These are phyloP conservation scores for Cladophialophora yegresii DNA, from an alignment of 2,329 filamentous ascomycete genomes.

Conservation along the genomic window DNA sequence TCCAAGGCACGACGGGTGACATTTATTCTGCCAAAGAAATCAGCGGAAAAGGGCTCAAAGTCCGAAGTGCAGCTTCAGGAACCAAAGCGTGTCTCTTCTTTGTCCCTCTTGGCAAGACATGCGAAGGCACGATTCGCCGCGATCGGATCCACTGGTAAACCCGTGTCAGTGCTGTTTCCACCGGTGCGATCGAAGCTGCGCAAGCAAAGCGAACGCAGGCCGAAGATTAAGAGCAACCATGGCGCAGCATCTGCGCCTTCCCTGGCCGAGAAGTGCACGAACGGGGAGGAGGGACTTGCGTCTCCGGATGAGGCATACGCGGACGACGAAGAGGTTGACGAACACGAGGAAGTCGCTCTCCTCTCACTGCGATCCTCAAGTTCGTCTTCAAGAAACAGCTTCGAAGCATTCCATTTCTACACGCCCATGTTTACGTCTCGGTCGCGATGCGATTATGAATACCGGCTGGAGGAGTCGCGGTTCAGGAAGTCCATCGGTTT, in stretches of 20 bases:
- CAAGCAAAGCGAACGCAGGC: not conserved
- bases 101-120: not conserved
- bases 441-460: not conserved
- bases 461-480: slow-evolving; percentile 10
- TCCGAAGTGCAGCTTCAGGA: not conserved
- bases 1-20: slow-evolving; percentile 1
- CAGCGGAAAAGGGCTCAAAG: not conserved
- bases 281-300: not conserved
- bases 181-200: not conserved
- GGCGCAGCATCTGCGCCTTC: not conserved
- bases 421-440: slow-evolving; percentile 4
- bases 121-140: not conserved
- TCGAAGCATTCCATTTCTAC: slow-evolving; percentile 9
- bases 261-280: no score
- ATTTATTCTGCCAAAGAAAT: not conserved
- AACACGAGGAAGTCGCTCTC: slow-evolving; percentile 13
- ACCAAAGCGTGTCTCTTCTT: not conserved
- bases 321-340: not conserved
- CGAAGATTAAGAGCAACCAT: slow-evolving; percentile 5
- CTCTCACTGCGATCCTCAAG: not conserved
- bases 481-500: slow-evolving; percentile 1
- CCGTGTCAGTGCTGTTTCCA: slow-evolving; percentile 8
- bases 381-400: not conserved
- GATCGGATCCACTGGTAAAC: not conserved
- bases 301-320: not conserved